Conservation (phyloP, 140 eudicot genomes). For the Ambrosia hybrid region DNA sequence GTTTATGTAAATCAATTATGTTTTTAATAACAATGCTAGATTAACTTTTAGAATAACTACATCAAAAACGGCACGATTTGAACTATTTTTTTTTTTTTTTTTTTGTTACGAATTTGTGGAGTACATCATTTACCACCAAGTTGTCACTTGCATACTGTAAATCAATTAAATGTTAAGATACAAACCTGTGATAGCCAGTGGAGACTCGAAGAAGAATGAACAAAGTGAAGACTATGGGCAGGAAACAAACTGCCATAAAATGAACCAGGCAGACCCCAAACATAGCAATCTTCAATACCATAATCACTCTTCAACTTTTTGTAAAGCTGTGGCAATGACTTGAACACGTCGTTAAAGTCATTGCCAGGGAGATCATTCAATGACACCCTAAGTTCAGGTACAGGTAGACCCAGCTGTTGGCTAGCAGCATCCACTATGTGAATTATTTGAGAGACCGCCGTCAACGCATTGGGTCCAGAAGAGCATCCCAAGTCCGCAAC, state of each 20-base stretch:
- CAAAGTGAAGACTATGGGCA: slow-evolving; percentile 48
- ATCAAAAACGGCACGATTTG: too few species aligned
- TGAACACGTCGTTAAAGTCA: slow-evolving; percentile 60
- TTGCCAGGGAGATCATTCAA: slow-evolving; percentile 74
- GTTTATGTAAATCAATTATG: too few species aligned
- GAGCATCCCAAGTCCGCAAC: slow-evolving; percentile 81
- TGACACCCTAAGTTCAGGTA: slow-evolving; percentile 51
- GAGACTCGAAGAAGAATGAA: slow-evolving; percentile 71
- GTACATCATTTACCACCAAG: too few species aligned
- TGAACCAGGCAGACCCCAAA: slow-evolving; percentile 62
- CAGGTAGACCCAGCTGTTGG: slow-evolving; percentile 13
- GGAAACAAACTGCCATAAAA: slow-evolving; percentile 70
- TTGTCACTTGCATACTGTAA: too few species aligned
- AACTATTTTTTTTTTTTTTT: too few species aligned
- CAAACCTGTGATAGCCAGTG: slow-evolving; percentile 83
- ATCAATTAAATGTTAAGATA: not conserved
- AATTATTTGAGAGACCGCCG: slow-evolving; percentile 37
- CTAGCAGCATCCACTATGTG: slow-evolving; percentile 19
- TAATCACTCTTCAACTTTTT: slow-evolving; percentile 32
- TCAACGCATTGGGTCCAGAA: slow-evolving; percentile 62
- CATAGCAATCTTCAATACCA: slow-evolving; percentile 43
- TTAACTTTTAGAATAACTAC: too few species aligned
- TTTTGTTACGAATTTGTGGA: too few species aligned
- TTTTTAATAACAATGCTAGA: too few species aligned
- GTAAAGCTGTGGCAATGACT: slow-evolving; percentile 39